phyloP scores from a whole-genome alignment of 2,329 filamentous ascomycete species.

The Huntiella decipiens region DNA sequence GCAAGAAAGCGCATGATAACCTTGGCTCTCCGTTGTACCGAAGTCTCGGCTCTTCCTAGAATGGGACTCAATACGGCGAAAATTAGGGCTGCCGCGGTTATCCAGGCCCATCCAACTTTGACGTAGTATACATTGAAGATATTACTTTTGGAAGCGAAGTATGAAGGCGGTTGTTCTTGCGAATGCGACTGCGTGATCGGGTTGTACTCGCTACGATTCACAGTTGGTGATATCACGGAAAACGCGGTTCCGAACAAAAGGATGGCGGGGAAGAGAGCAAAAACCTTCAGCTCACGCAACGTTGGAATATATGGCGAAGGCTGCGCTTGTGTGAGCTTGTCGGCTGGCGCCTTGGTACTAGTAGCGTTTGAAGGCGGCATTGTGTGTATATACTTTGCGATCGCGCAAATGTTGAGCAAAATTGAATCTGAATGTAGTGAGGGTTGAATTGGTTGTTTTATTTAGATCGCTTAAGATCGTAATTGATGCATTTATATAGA shows the following conservation, averaged over 20 bases:
- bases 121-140: constrained; percentile 86
- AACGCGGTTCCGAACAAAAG: constrained; percentile 70
- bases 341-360: too few species aligned
- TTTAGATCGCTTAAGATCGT: too few species aligned
- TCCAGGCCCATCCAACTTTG: constrained; percentile 90
- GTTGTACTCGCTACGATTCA: constrained; percentile 45
- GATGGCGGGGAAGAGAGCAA: constrained; percentile 56
- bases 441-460: too few species aligned
- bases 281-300: constrained; percentile 41
- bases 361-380: constrained; percentile 6
- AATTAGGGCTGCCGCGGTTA: constrained; percentile 50
- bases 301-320: constrained; percentile 48
- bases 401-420: not conserved
- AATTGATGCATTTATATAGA: too few species aligned
- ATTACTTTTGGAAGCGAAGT: constrained; percentile 90
- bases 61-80: constrained; percentile 52
- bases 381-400: not conserved
- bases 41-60: constrained; percentile 17
- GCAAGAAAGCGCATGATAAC: constrained; percentile 49
- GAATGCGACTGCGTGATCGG: constrained; percentile 42
- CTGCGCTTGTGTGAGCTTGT: not conserved
- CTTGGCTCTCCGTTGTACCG: constrained; percentile 23
- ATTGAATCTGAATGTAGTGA: too few species aligned
- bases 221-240: constrained; percentile 55
- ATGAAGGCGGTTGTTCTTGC: constrained; percentile 43